Conservation (phyloP, 1,284 basidiomycete genomes). For the Papiliotrema fonsecae region DNA sequence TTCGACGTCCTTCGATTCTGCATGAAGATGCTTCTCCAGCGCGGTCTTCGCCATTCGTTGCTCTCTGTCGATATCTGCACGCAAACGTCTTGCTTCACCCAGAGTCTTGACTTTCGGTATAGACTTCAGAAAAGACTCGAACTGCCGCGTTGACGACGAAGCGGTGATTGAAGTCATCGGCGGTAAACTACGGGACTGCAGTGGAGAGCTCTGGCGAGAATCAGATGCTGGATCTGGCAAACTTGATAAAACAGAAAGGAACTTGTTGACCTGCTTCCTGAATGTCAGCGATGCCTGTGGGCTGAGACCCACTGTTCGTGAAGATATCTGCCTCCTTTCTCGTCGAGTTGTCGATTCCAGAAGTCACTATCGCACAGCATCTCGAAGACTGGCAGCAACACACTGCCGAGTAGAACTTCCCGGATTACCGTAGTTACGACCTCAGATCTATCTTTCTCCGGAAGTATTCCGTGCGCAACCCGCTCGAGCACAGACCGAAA, state of each 20-base stretch:
- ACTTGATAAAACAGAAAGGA: conserved; percentile 51
- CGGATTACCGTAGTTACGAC: conserved; percentile 68
- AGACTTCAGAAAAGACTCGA: conserved; percentile 81
- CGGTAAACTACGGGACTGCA: conserved; percentile 2
- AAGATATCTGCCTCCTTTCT: conserved; percentile 48
- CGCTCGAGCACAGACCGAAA: conserved; percentile 66
- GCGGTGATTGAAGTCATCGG: conserved; percentile 26
- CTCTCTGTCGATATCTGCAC: conserved; percentile 84
- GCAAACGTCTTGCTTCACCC: conserved; percentile 78
- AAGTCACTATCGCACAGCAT: conserved; percentile 93
- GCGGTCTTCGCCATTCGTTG: conserved; percentile 61
- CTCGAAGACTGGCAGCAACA: conserved; percentile 81
- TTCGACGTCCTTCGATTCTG: conserved; percentile 10
- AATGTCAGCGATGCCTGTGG: background rate
- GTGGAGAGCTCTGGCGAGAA: background rate
- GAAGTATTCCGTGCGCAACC: conserved; percentile 66
- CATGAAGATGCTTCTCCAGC: background rate
- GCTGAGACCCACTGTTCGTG: conserved; percentile 34
- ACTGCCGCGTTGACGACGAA: conserved; percentile 57
- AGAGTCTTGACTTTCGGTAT: conserved; percentile 75
- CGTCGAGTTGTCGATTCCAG: conserved; percentile 89
- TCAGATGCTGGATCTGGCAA: conserved; percentile 18
- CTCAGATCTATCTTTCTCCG: conserved; percentile 68
- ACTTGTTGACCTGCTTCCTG: conserved; percentile 52
- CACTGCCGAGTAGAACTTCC: conserved; percentile 76